Evolutionary conservation across 306 rosid genomes (phyloP).

Genomic region (Dicorynia guianensis): DNA sequence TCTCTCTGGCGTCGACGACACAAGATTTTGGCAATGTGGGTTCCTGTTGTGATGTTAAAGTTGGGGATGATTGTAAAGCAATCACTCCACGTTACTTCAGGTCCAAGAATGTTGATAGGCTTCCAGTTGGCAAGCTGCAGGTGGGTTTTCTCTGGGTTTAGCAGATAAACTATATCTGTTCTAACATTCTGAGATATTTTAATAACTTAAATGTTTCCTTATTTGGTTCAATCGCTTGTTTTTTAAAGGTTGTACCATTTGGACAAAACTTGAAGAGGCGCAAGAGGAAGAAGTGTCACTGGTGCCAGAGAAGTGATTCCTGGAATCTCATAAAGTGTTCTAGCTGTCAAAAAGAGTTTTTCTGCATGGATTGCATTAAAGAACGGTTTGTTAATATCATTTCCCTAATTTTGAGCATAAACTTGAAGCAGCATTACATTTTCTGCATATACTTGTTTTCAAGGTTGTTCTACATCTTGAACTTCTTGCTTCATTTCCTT

Average conservation of each 20-base stretch:
- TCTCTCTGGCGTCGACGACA: constrained; percentile 66
- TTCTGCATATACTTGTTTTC: constrained; percentile 11
- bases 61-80: constrained; percentile 52
- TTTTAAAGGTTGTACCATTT: constrained; percentile 61
- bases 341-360: constrained; percentile 79
- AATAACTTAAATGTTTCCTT: constrained; percentile 6
- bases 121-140: constrained; percentile 76
- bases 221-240: constrained; percentile 20
- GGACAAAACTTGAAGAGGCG: constrained; percentile 56
- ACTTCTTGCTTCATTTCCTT: constrained; percentile 30
- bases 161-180: background rate
- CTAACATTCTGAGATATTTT: background rate
- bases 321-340: constrained; percentile 72
- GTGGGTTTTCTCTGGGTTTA: constrained; percentile 39
- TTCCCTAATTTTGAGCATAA: background rate
- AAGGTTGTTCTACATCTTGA: constrained; percentile 33
- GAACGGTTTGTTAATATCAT: constrained; percentile 66
- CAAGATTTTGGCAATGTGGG: constrained; percentile 66
- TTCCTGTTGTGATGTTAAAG: constrained; percentile 62
- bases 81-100: constrained; percentile 67
- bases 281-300: constrained; percentile 79
- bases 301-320: constrained; percentile 73
- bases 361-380: constrained; percentile 84
- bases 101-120: constrained; percentile 87
- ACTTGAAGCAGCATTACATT: background rate